A percentile compares a stretch with the other conserved stretches of the same genome.
phyloP scores from a whole-genome alignment of 805 yeast species.

The Debaryomyces prosopidis region DNA sequence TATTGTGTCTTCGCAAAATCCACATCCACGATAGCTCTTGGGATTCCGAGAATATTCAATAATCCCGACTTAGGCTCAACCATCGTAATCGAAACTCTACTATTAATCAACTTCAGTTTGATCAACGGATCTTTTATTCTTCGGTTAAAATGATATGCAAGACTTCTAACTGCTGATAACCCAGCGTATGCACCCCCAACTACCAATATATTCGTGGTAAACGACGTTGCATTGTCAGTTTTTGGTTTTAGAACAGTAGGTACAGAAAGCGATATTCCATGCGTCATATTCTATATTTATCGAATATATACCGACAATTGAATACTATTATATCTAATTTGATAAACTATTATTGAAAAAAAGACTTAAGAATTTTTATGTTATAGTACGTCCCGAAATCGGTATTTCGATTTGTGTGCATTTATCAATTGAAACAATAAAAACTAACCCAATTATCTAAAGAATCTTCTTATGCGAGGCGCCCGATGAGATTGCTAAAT shows the following conservation, averaged over 20 bases:
- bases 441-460: no score
- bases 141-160: conserved; percentile 24
- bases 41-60: conserved; percentile 40
- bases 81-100: conserved; percentile 29
- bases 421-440: no score
- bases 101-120: not conserved
- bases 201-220: conserved; percentile 35
- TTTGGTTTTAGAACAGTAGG: not conserved
- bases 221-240: conserved; percentile 8
- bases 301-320: no score
- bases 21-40: conserved; percentile 37
- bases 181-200: conserved; percentile 48
- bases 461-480: no score
- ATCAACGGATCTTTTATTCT: not conserved
- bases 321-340: no score
- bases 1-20: conserved; percentile 41
- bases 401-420: no score
- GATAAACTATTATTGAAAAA: no score
- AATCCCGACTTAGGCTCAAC: conserved; percentile 43
- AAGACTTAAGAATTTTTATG: no score
- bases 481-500: no score
- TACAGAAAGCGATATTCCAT: not conserved
- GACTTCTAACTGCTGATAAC: conserved; percentile 31
- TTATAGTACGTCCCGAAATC: no score
- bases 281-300: not conserved